These are phyloP conservation scores for Ilex asprella DNA, from an alignment of 257 asterid species.

Conservation along the genomic window DNA sequence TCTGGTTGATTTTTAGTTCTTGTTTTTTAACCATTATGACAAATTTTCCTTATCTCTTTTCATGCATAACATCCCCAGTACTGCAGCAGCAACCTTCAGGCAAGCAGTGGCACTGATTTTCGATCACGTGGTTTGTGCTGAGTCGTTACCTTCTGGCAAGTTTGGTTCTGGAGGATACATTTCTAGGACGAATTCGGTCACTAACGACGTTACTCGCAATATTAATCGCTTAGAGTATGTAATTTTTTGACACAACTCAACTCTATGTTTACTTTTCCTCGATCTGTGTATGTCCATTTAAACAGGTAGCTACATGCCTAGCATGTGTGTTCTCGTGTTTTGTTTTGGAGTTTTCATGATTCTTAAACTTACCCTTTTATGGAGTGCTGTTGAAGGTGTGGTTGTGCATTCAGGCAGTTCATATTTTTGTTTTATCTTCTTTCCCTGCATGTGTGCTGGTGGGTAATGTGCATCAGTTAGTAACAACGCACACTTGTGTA, in stretches of 20 bases:
- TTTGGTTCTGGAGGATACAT: slow-evolving; percentile 78
- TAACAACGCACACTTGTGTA: no score
- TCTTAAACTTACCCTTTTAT: no score
- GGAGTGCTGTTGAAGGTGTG: no score
- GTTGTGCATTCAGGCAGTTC: not conserved
- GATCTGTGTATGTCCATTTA: not conserved
- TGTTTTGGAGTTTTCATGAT: no score
- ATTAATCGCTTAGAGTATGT: slow-evolving; percentile 83
- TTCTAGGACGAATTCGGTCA: slow-evolving; percentile 81
- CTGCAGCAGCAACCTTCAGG: slow-evolving; percentile 99
- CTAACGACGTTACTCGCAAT: slow-evolving; percentile 87
- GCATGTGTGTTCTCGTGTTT: no score
- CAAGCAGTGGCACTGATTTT: slow-evolving; percentile 97
- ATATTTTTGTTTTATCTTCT: not conserved
- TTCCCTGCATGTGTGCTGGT: not conserved
- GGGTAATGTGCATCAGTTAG: no score
- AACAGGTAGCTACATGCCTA: no score
- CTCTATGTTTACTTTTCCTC: no score
- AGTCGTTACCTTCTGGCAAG: slow-evolving; percentile 82
- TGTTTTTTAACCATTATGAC: not conserved
- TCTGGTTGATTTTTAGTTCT: slow-evolving; percentile 7
- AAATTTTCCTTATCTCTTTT: not conserved
- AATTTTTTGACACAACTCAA: not conserved
- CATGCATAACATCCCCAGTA: slow-evolving; percentile 49
- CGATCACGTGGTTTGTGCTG: slow-evolving; percentile 74